Evolutionary conservation across 2,329 filamentous ascomycete species (phyloP).

Genomic region (Penicillium olsonii): DNA sequence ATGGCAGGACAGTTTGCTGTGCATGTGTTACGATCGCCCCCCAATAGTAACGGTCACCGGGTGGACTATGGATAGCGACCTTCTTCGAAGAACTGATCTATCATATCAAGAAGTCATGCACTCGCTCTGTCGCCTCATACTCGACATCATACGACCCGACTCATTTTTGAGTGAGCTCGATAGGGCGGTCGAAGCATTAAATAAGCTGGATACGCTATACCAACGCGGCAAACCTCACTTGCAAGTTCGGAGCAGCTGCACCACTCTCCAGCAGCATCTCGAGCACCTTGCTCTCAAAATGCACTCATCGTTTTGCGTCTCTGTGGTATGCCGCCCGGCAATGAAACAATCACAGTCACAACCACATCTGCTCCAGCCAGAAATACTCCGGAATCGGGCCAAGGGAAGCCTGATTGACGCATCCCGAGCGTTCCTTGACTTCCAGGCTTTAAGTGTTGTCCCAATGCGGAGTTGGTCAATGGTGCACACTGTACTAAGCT

Average conservation of each 20-base stretch:
- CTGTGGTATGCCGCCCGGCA: slow-evolving; percentile 57
- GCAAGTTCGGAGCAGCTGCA: slow-evolving; percentile 44
- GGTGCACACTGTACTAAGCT: slow-evolving; percentile 37
- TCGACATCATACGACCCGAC: slow-evolving; percentile 48
- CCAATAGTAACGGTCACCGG: slow-evolving; percentile 29
- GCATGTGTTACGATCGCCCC: slow-evolving; percentile 36
- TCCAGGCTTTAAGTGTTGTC: slow-evolving; percentile 33
- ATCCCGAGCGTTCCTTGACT: slow-evolving; percentile 34
- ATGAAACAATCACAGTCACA: slow-evolving; percentile 40
- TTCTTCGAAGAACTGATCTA: slow-evolving; percentile 18
- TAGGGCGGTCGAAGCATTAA: slow-evolving; percentile 35
- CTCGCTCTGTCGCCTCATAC: slow-evolving; percentile 25
- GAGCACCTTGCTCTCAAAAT: slow-evolving; percentile 59
- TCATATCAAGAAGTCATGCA: slow-evolving; percentile 33
- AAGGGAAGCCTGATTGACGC: slow-evolving; percentile 30
- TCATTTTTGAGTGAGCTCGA: slow-evolving; percentile 23
- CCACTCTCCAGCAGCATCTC: slow-evolving; percentile 48
- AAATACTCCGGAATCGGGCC: slow-evolving; percentile 24
- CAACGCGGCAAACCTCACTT: slow-evolving; percentile 54
- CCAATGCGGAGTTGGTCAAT: slow-evolving; percentile 37
- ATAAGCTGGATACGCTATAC: slow-evolving; percentile 47
- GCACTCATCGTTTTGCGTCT: slow-evolving; percentile 52
- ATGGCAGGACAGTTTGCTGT: slow-evolving; percentile 39
- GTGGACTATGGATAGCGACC: slow-evolving; percentile 20
- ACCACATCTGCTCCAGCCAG: slow-evolving; percentile 3